Evolutionary conservation across 257 asterid species (phyloP).

Genomic region (Solanum infundibuliforme): DNA sequence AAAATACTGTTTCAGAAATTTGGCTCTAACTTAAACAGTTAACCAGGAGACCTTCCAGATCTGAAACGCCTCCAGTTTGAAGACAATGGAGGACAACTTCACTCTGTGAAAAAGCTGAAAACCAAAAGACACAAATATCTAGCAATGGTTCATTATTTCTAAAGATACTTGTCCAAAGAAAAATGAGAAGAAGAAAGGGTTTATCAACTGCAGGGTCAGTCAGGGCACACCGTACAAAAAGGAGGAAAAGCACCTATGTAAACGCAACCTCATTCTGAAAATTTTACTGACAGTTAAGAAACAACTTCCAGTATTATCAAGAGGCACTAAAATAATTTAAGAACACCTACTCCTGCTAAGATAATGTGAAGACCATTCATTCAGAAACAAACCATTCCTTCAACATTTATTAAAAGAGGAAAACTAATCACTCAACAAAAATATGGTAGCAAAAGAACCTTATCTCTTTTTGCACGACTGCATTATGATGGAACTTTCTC

Average conservation of each 20-base stretch:
- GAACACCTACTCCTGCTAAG: neutral
- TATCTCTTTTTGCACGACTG: neutral
- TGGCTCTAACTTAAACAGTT: neutral
- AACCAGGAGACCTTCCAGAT: neutral
- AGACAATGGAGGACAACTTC: neutral
- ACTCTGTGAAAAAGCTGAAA: neutral
- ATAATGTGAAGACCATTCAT: neutral
- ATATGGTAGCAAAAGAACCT: neutral
- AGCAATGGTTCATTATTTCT: neutral
- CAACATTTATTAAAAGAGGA: neutral
- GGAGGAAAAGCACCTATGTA: neutral
- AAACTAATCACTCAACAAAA: neutral
- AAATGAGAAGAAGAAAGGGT: neutral
- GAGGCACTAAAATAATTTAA: neutral
- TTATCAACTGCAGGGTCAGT: neutral
- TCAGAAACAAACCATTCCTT: neutral
- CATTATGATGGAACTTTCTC: neutral
- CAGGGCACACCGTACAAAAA: neutral
- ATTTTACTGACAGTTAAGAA: neutral
- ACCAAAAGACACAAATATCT: neutral
- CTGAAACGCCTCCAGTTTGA: neutral
- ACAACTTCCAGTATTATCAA: neutral
- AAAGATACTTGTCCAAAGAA: neutral
- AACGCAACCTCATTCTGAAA: neutral
- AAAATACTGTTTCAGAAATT: neutral